Evolutionary conservation across 2,329 filamentous ascomycete genomes (phyloP).

Genomic region (Coniochaeta sp.): DNA sequence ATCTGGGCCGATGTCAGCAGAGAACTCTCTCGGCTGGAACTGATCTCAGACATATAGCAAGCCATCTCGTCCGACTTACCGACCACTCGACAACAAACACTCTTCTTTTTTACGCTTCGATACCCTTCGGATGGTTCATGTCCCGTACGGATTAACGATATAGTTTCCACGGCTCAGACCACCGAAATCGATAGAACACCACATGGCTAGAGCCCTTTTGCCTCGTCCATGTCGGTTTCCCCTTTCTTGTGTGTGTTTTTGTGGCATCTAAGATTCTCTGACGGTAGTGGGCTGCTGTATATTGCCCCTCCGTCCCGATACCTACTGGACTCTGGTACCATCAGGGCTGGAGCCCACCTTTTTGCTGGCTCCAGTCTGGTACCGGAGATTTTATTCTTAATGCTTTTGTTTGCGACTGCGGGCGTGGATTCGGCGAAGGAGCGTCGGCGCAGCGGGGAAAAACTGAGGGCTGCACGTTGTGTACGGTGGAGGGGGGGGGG

Average conservation of each 20-base stretch:
- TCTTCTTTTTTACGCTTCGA: conserved; percentile 27
- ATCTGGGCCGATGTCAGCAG: conserved; percentile 81
- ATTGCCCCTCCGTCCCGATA: conserved; percentile 7
- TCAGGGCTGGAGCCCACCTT: conserved; percentile 21
- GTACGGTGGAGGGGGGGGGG: background rate
- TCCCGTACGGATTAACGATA: conserved; percentile 6
- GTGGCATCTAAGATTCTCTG: conserved; percentile 17
- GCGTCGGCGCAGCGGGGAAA: background rate
- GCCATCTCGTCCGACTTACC: conserved; percentile 4
- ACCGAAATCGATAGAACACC: conserved; percentile 9
- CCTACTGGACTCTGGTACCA: conserved; percentile 1
- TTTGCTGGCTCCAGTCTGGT: conserved; percentile 24
- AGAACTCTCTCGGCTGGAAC: conserved; percentile 96
- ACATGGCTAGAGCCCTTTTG: conserved; percentile 11
- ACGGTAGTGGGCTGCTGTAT: conserved; percentile 12
- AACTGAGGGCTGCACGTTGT: background rate
- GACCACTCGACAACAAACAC: conserved; percentile 12
- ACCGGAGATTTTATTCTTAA: conserved; percentile 18
- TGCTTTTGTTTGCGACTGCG: conserved; percentile 8
- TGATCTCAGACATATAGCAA: conserved; percentile 34
- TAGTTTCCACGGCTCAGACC: conserved; percentile 17
- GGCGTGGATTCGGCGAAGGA: background rate
- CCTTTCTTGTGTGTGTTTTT: conserved; percentile 6
- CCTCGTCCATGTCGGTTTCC: conserved; percentile 5
- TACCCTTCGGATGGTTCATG: conserved; percentile 31